phyloP scores from a whole-genome alignment of 1,284 basidiomycete species.

The Exobasidium cylindrosporum region DNA sequence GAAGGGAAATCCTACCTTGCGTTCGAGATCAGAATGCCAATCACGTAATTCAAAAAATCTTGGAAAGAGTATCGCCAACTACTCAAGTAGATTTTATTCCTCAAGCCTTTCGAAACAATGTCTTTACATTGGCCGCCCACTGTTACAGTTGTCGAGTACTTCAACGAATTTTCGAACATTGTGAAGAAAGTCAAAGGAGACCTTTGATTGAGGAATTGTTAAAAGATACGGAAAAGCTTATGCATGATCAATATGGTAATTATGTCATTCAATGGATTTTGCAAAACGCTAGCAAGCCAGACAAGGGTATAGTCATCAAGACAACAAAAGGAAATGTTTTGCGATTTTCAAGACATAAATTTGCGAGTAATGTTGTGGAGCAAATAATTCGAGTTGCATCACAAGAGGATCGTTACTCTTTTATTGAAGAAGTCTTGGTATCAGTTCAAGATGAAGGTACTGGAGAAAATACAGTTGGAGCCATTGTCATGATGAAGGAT shows the following conservation, averaged over 20 bases:
- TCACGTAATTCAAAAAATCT: conserved; percentile 67
- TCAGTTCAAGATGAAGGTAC: not conserved
- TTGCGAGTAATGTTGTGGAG: conserved; percentile 95
- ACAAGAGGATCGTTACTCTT: conserved; percentile 63
- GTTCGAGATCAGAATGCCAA: conserved; percentile 93
- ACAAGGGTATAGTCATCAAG: conserved; percentile 68
- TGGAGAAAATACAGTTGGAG: conserved; percentile 15
- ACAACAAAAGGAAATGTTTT: conserved; percentile 77
- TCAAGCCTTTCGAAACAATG: conserved; percentile 73
- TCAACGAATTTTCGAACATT: conserved; percentile 83
- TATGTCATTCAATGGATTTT: conserved; percentile 94
- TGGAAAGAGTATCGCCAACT: conserved; percentile 60
- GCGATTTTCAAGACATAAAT: conserved; percentile 71
- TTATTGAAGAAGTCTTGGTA: conserved; percentile 77
- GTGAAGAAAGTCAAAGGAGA: conserved; percentile 61
- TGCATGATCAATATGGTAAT: conserved; percentile 63
- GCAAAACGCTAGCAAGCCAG: conserved; percentile 70
- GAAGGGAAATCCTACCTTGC: conserved; percentile 76
- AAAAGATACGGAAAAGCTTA: conserved; percentile 60
- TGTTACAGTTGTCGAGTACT: conserved; percentile 93
- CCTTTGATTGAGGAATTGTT: conserved; percentile 82
- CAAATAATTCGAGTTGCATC: conserved; percentile 75
- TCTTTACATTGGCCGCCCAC: conserved; percentile 81
- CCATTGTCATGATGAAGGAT: conserved; percentile 75
- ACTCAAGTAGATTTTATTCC: conserved; percentile 72